Evolutionary conservation across 495 filamentous ascomycete species (phyloP), one percentile per base, ranked within the genome.

Genomic region (Eremomyces bilateralis): DNA sequence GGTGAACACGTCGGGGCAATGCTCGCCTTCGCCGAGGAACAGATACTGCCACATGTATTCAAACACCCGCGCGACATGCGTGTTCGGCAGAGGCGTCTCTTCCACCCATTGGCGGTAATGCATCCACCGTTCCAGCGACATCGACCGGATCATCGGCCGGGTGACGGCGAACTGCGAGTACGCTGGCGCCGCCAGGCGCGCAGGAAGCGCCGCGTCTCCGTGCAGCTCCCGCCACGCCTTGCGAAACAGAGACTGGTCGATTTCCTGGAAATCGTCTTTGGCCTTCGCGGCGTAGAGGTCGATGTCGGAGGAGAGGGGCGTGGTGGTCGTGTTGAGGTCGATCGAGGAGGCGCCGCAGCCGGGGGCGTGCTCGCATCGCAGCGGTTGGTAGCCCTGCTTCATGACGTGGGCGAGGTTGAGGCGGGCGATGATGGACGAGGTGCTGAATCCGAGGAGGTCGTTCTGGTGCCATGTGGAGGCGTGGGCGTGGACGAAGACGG

Each of bases 21-120:
- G 48, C 1, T 65, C 57, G 5, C 60, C 54, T 21, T 69, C 38
- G 2, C 43, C 40, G 0, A 60, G 62, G 39, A 79, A 77, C 5
- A 77, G 52, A 35, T 61, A 70, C 33, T 71, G 70, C 69, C 69
- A 79, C 4, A 73, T 58, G 48, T 78, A 77, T 51, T 77, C 73
- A 66, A 71, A 73, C 8, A 76, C 61, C 20, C 73, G 64, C 2
- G 73, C 74, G 1, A 67, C 61, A 33, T 75, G 62, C 36, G 65
- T 67, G 46, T 78, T 70, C 39, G 61, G 61, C 21, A 67, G 48
- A 17, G 62, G 53, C 8, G 67, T 73, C 22, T 59, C 54, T 13
- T 76, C 42, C 25, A 80, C 50, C 72, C 72, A 78, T 44, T 75
- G 62, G 20, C 71, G 61, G 48, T 66, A 71, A 35, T 59, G 67